phyloP scores from a whole-genome alignment of 306 rosid species.

The Citrullus mucosospermus region DNA sequence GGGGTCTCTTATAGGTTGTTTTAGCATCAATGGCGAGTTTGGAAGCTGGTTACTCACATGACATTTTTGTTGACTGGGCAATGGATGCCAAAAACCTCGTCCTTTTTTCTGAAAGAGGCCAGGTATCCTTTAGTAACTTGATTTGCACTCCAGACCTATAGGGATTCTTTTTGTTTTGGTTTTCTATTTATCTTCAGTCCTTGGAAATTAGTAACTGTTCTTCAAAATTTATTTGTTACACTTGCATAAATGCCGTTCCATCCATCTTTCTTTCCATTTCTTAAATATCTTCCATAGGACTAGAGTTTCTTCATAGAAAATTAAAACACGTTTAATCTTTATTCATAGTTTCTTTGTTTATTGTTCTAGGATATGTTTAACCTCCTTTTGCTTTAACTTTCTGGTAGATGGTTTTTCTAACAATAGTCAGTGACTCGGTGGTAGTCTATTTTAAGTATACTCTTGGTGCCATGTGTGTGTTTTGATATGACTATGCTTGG shows the following conservation, averaged over 20 bases:
- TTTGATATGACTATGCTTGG: not conserved
- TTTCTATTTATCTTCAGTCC: not conserved
- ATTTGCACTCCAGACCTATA: not conserved
- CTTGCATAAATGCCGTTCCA: not conserved
- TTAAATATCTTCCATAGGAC: not conserved
- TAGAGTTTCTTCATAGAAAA: not conserved
- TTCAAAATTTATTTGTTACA: not conserved
- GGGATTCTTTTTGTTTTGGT: not conserved
- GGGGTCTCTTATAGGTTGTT: slow-evolving; percentile 53
- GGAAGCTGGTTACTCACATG: slow-evolving; percentile 97
- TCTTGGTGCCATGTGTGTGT: not conserved
- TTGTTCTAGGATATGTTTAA: not conserved
- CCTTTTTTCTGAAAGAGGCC: slow-evolving; percentile 90
- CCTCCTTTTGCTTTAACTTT: not conserved
- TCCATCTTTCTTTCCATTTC: not conserved
- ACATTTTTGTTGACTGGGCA: slow-evolving; percentile 91
- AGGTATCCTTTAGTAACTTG: slow-evolving; percentile 40
- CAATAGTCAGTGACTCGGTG: not conserved
- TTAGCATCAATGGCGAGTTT: slow-evolving; percentile 97
- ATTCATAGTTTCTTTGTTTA: not conserved
- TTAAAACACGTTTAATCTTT: not conserved
- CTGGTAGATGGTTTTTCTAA: not conserved
- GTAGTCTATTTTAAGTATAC: not conserved
- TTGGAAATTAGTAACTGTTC: not conserved
- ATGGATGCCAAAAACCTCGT: slow-evolving; percentile 63